A percentile compares a stretch with the other conserved stretches of the same genome.
Evolutionary conservation across 2,329 filamentous ascomycete genomes (phyloP).

Genomic region (Teratosphaeria epicoccoides): DNA sequence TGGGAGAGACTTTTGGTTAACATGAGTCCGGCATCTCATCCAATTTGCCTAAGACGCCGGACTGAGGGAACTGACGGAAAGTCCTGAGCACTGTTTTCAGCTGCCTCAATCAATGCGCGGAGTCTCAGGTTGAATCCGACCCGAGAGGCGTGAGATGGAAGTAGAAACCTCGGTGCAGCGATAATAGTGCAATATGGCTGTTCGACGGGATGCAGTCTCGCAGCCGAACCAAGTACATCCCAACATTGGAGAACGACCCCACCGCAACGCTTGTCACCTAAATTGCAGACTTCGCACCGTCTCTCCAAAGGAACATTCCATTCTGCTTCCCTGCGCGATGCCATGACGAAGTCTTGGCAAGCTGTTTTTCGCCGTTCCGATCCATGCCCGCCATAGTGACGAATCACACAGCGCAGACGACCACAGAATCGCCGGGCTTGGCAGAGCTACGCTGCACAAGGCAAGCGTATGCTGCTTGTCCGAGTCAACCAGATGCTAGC

Average conservation of each 20-base stretch:
- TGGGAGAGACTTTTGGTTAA: background rate
- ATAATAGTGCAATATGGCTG: background rate
- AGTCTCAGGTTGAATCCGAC: background rate
- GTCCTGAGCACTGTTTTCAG: background rate
- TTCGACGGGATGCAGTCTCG: background rate
- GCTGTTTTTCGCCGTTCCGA: background rate
- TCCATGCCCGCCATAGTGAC: background rate
- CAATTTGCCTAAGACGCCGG: background rate
- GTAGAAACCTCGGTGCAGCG: background rate
- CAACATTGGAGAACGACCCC: background rate
- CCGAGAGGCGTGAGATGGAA: background rate
- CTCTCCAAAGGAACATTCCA: background rate
- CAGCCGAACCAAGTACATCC: background rate
- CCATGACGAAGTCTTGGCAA: background rate
- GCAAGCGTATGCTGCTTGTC: background rate
- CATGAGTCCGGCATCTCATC: background rate
- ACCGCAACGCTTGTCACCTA: background rate
- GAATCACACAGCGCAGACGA: background rate
- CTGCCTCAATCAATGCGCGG: background rate
- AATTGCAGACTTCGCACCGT: background rate
- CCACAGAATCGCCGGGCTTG: background rate
- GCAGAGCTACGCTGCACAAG: background rate
- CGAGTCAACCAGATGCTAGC: background rate
- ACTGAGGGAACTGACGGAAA: background rate
- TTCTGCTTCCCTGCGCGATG: background rate